Conservation (phyloP, 495 filamentous ascomycete genomes). For the Penicillium cosmopolitanum region DNA sequence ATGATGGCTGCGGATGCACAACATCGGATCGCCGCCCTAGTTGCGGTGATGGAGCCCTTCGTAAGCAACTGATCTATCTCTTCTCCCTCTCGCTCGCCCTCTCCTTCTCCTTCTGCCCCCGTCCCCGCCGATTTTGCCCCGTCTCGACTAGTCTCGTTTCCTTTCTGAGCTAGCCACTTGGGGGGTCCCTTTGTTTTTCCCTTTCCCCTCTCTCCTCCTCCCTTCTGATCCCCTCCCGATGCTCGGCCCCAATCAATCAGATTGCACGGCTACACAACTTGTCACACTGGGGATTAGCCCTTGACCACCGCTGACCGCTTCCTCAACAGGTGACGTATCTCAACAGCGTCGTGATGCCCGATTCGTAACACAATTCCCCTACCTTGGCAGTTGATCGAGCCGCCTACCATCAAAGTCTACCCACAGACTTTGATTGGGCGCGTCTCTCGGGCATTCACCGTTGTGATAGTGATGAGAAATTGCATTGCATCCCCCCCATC, state of each 20-base stretch:
- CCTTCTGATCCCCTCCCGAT: neutral
- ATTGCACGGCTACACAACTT: conserved; percentile 6
- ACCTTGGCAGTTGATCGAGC: neutral
- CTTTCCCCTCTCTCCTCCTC: conserved; percentile 25
- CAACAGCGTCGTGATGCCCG: conserved; percentile 68
- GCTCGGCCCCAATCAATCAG: conserved; percentile 23
- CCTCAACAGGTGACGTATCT: conserved; percentile 59
- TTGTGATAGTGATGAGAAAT: conserved; percentile 4
- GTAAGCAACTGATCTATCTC: conserved; percentile 51
- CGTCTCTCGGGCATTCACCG: neutral
- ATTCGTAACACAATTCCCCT: conserved; percentile 33
- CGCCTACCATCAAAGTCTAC: neutral
- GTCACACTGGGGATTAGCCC: conserved; percentile 3
- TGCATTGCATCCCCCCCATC: neutral
- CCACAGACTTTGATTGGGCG: neutral
- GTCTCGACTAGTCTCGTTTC: conserved; percentile 33
- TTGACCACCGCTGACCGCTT: conserved; percentile 33
- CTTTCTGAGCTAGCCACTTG: conserved; percentile 32
- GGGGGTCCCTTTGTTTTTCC: conserved; percentile 16
- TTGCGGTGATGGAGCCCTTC: conserved; percentile 65
- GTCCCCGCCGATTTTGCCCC: conserved; percentile 38
- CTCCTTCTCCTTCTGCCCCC: conserved; percentile 30
- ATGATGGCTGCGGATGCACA: conserved; percentile 54
- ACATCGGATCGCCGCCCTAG: conserved; percentile 55
- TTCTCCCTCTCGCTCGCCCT: conserved; percentile 12